These are phyloP conservation scores for Plasmopara viticola DNA, from an alignment of 352 stramenopile genomes.

Conservation along the genomic window DNA sequence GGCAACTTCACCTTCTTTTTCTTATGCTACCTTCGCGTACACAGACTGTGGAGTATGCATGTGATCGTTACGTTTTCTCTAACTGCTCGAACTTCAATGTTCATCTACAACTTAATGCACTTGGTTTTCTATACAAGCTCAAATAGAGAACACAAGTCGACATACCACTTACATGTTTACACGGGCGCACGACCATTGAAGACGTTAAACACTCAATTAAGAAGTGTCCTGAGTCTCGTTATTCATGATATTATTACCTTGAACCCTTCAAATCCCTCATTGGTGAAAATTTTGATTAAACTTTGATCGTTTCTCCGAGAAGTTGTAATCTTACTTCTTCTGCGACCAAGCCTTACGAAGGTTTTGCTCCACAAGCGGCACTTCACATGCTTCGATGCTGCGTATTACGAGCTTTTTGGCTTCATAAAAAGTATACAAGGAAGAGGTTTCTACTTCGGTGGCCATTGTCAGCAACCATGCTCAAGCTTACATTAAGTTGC, in stretches of 20 bases:
- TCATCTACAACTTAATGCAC: conserved; percentile 1
- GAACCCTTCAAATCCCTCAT: conserved; percentile 3
- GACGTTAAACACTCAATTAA: conserved; percentile 8
- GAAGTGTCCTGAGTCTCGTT: conserved; percentile 1
- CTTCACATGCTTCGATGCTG: conserved; percentile 6
- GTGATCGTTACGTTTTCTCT: not conserved
- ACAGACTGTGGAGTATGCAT: not conserved
- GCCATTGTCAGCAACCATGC: not conserved
- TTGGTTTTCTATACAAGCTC: not conserved
- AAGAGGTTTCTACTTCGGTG: not conserved
- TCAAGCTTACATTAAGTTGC: not conserved
- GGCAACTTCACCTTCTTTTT: not conserved
- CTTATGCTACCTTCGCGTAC: not conserved
- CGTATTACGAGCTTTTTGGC: conserved; percentile 5
- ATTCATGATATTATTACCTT: conserved; percentile 5
- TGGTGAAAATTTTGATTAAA: not conserved
- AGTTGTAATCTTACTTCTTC: too few relatives aligned
- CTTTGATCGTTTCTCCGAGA: too few relatives aligned
- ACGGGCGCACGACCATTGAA: conserved; percentile 1
- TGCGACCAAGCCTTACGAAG: not conserved
- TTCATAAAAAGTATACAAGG: conserved; percentile 9
- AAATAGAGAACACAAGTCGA: conserved; percentile 1
- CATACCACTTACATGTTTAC: conserved; percentile 1
- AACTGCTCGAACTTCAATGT: not conserved
- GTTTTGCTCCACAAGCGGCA: not conserved